Base-by-base conservation (phyloP, 371 early-diverging fungal genomes). In the Syncephalastrum racemosum region DNA sequence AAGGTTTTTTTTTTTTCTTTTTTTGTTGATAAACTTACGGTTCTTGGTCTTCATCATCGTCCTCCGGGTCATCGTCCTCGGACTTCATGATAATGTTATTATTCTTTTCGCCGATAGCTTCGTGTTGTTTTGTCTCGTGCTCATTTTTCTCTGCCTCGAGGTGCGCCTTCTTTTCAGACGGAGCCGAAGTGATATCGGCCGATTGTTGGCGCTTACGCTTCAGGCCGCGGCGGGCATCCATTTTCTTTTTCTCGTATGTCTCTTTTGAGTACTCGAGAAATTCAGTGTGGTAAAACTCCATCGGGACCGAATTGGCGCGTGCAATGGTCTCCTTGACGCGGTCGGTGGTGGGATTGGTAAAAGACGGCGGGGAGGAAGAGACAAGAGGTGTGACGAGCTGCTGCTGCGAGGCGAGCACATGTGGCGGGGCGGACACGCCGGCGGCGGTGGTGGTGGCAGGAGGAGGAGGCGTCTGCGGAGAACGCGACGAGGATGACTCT, bases 271-370 rank as follows among this genome's bases (percentile, higher is more conserved):
- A 77, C 40, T 73, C 74, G 24, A 73, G 60, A 50, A 77, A 77
- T 50, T 77, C 77, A 4, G 77, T 77, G 42, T 77, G 77, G 56
- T 77, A 77, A 27, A 77, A 73, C 24, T 77, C 77, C 68, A 73
- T 67, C 7, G 77, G 77, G 7, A 77, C 74, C 3, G 77, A 68
- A 45, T 71, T 77, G 10, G 77, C 77, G 25, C 74, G 69, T 40
- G 67, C 67, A 20, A 77, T 77, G 46, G 74, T 77, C 41, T 77
- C 77, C 48, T 77, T 77, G 23, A 77, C 77, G 24, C 77, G 67
- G 41, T 71, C 77, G 3, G 66, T 73, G 14, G 71, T 69, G 20
- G 62, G 41, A 20, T 62, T 62, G 19, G 68, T 52, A 40, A 61
- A 68, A 25, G 25, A 22, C 1, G 50, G 50, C 44, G 60, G 50